A percentile compares a stretch with the other conserved stretches of the same genome.
phyloP scores from a whole-genome alignment of 2,329 filamentous ascomycete genomes.

The Tolypocladium sp. region DNA sequence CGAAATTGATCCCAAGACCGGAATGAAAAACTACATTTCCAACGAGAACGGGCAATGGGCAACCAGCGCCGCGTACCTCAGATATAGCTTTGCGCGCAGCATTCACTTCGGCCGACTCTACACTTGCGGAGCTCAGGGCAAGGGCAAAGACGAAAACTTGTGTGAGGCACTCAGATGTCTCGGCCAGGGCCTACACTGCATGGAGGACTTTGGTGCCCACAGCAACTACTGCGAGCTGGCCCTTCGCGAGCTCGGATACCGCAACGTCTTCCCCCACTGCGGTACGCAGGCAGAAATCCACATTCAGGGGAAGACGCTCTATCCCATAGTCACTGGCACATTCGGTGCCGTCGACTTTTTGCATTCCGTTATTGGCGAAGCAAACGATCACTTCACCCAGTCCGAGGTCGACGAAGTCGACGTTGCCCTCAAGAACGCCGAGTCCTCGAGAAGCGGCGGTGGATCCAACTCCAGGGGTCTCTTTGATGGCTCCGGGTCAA shows the following conservation, averaged over 20 bases:
- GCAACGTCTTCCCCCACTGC: slow-evolving; percentile 72
- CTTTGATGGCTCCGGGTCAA: slow-evolving; percentile 27
- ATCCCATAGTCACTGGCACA: slow-evolving; percentile 60
- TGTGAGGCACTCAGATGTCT: slow-evolving; percentile 70
- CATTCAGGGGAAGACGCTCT: slow-evolving; percentile 54
- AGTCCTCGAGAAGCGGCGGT: slow-evolving; percentile 33
- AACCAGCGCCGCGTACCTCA: slow-evolving; percentile 79
- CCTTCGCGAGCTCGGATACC: slow-evolving; percentile 67
- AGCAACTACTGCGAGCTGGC: slow-evolving; percentile 78
- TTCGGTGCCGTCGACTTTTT: slow-evolving; percentile 81
- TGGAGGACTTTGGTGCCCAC: slow-evolving; percentile 74
- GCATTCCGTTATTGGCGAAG: slow-evolving; percentile 69
- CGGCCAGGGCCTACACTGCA: slow-evolving; percentile 66
- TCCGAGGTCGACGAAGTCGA: slow-evolving; percentile 79
- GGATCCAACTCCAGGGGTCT: slow-evolving; percentile 30
- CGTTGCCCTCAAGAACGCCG: slow-evolving; percentile 60
- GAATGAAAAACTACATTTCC: slow-evolving; percentile 99
- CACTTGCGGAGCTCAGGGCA: slow-evolving; percentile 50
- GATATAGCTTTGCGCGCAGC: slow-evolving; percentile 62
- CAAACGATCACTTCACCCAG: slow-evolving; percentile 76
- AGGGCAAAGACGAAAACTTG: slow-evolving; percentile 66
- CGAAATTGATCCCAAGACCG: slow-evolving; percentile 64
- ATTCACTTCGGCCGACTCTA: slow-evolving; percentile 74
- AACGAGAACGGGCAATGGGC: slow-evolving; percentile 84
- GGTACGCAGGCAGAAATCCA: slow-evolving; percentile 59